These are phyloP conservation scores for Colletotrichum theobromicola DNA, from an alignment of 2,329 filamentous ascomycete genomes.

Conservation along the genomic window DNA sequence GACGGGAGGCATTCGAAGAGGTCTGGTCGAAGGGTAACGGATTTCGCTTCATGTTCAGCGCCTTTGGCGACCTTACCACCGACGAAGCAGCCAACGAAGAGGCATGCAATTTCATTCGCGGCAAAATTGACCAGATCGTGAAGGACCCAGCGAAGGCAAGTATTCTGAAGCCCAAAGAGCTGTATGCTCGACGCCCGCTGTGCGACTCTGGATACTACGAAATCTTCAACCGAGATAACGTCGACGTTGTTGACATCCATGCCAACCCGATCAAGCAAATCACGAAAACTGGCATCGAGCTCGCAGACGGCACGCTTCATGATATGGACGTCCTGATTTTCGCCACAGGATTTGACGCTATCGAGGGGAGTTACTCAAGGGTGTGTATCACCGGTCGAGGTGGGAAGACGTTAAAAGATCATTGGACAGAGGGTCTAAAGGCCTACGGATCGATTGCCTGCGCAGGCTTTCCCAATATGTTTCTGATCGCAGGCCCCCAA, in stretches of 20 bases:
- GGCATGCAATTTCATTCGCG: background rate
- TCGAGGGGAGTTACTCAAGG: background rate
- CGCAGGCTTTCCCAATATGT: background rate
- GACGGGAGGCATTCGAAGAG: background rate
- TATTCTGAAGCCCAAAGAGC: background rate
- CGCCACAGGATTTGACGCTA: background rate
- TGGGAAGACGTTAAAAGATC: background rate
- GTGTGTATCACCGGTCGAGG: background rate
- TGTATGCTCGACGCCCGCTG: background rate
- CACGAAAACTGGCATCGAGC: background rate
- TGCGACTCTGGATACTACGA: background rate
- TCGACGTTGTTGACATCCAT: background rate
- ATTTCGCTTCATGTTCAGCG: background rate
- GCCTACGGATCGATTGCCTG: background rate
- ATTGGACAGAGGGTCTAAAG: background rate
- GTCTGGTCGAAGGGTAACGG: background rate
- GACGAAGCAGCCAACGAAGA: background rate
- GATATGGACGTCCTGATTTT: background rate
- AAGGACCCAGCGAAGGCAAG: background rate
- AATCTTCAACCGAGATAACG: background rate
- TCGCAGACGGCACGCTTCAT: background rate
- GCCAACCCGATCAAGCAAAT: background rate
- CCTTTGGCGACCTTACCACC: background rate
- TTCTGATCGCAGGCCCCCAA: background rate
- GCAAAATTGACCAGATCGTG: background rate